phyloP scores from a whole-genome alignment of 1,284 basidiomycete genomes.

The Ceratobasidium theobromae region DNA sequence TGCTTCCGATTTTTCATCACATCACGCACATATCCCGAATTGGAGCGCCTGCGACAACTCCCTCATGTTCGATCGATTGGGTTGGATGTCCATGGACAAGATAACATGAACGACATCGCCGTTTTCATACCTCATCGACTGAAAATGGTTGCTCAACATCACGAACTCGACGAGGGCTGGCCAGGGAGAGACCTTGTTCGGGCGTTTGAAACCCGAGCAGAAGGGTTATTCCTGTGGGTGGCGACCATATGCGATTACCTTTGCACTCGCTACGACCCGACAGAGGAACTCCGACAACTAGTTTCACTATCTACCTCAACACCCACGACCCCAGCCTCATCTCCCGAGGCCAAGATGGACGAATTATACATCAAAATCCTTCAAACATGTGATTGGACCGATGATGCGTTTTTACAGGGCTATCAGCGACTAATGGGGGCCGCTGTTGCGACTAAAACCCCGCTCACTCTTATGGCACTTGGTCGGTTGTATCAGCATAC shows the following conservation, averaged over 20 bases:
- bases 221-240: constrained; percentile 41
- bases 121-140: background rate
- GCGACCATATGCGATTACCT: constrained; percentile 38
- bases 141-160: background rate
- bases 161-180: background rate
- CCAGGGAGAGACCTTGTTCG: background rate
- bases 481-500: background rate
- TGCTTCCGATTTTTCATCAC: background rate
- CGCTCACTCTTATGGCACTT: background rate
- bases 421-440: background rate
- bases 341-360: constrained; percentile 38
- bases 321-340: no score
- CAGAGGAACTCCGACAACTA: constrained; percentile 32
- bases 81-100: background rate
- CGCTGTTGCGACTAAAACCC: background rate
- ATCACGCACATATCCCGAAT: background rate
- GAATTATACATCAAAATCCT: constrained; percentile 39
- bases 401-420: constrained; percentile 36
- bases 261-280: constrained; percentile 15
- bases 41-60: background rate
- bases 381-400: constrained; percentile 21
- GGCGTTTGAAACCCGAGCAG: constrained; percentile 34
- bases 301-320: constrained; percentile 2
- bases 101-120: background rate
- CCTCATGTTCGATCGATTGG: background rate